phyloP scores from a whole-genome alignment of 1,284 basidiomycete genomes.

The Apiotrichum sp. region DNA sequence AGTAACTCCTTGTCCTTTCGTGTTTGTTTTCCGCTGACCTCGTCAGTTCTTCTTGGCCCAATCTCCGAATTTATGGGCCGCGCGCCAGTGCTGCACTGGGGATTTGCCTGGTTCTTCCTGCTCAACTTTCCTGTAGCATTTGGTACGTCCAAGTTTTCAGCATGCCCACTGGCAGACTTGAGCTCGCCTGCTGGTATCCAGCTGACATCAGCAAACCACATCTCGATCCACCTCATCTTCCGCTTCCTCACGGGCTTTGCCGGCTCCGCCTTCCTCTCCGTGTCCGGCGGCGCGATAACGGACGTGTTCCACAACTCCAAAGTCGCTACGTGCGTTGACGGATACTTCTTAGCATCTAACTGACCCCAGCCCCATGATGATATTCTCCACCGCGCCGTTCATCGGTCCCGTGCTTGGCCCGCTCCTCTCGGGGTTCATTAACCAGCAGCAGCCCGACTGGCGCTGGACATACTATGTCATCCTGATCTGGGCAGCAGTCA shows the following conservation, averaged over 20 bases:
- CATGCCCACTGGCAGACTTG: no score
- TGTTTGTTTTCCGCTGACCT: no score
- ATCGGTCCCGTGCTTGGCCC: conserved; percentile 63
- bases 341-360: not conserved
- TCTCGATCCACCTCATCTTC: conserved; percentile 58
- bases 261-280: conserved; percentile 67
- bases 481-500: conserved; percentile 52
- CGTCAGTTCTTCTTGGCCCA: conserved; percentile 54
- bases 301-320: conserved; percentile 62
- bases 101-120: conserved; percentile 38
- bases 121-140: conserved; percentile 65
- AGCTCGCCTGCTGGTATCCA: no score
- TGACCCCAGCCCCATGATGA: conserved; percentile 61
- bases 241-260: conserved; percentile 63
- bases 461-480: conserved; percentile 70
- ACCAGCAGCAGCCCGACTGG: conserved; percentile 55
- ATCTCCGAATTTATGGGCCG: conserved; percentile 57
- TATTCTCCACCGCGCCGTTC: conserved; percentile 66
- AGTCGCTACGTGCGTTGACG: conserved; percentile 57
- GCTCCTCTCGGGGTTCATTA: conserved; percentile 50
- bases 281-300: conserved; percentile 70
- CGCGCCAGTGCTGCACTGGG: conserved; percentile 24
- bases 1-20: no score
- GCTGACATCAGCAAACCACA: conserved; percentile 25
- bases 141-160: no score